Evolutionary conservation across 805 yeast genomes (phyloP), one percentile per base, ranked within the genome.

Genomic region (Candida pseudofarinosa): DNA sequence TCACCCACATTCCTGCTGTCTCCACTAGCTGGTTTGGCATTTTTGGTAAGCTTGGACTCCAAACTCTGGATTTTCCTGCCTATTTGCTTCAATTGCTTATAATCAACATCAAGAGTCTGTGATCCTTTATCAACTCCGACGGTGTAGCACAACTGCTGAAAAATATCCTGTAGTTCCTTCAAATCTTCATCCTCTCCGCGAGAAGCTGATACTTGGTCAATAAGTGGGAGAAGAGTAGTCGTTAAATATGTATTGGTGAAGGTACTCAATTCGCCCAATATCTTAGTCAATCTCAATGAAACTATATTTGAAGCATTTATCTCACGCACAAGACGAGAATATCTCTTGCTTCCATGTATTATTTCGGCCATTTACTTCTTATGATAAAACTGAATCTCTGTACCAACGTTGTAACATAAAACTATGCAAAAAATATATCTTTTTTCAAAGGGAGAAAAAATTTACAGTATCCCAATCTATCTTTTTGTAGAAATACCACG

Each of bases 281-380:
- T 50, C 18, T 50, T 46, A 32, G 55, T 46, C 19, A 67, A 42
- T 17, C 50, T 48, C 14, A 58, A 42, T 10, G 69, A 55, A 14
- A 64, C 61, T 3, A 63, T 54, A 44, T 68, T 69, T 42, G 63
- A 60, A 42, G 51, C 52, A 41, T 62, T 60, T 32, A 58, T 58
- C 16, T 54, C 57, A 20, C 46, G 41, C 14, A 48, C 30, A 8
- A 39, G 35, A 19, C 26, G 38, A 14, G 33, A 37, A 17, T 28
- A 15, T 26, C 17, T 17, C 18, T 20, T 13, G 17, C n/a, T 28
- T n/a, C 16, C 19, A 17, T 33, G 3, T 33, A 50, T n/a, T 19
- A 52, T 42, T 44, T 43, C 46, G 18, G 33, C 31, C 33, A 28
- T 38, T 7, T 23, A 23, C 10, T n/a, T n/a, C n/a, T n/a, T n/a